Evolutionary conservation across 495 filamentous ascomycete species (phyloP), one percentile per base, ranked within the genome.

Genomic region (Sporormia fimetaria): DNA sequence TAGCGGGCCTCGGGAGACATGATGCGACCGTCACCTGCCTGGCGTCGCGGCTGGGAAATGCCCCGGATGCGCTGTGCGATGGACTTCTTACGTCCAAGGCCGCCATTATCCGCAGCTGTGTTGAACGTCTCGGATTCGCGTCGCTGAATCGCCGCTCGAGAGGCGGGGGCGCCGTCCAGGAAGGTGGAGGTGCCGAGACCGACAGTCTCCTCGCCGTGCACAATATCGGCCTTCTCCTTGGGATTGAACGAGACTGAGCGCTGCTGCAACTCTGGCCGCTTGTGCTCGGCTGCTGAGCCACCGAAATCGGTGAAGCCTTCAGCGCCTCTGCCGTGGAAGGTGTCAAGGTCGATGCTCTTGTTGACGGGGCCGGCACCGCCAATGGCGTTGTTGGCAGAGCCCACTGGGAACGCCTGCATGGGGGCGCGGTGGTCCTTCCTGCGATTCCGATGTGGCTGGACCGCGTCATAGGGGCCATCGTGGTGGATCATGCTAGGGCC

Each of bases 401-500:
- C 83, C 45, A 81, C 78, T 14, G 92, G 86, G 63, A 96, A 99
- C 4, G 92, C 92, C 57, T 95, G 80, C 83, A 99, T 94, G 2
- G 92, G 92, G 9, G 90, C 86, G 21, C 81, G 77, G 40, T 78
- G 74, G 46, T 79, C 73, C 36, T 81, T 83, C 53, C 82, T 83
- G 33, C 83, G 77, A 58, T 99, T 99, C 44, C 92, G 82, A 59
- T 90, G 81, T 4, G 92, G 88, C 52, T 95, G 95, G 62, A 87
- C 90, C 11, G 92, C 92, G 64, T 99, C 92, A 53, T 94, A 99
- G 6, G 92, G 92, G 17, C 92, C 92, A 57, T 99, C 92, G 57
- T 99, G 92, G 46, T 99, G 92, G 63, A 99, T 94, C 57, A 96
- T 70, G 58, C 90, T 90, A 44, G 85, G 82, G 29, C 92, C 90